Base-by-base conservation (phyloP, 176 grass and related monocot genomes). In the Lolium perenne region DNA sequence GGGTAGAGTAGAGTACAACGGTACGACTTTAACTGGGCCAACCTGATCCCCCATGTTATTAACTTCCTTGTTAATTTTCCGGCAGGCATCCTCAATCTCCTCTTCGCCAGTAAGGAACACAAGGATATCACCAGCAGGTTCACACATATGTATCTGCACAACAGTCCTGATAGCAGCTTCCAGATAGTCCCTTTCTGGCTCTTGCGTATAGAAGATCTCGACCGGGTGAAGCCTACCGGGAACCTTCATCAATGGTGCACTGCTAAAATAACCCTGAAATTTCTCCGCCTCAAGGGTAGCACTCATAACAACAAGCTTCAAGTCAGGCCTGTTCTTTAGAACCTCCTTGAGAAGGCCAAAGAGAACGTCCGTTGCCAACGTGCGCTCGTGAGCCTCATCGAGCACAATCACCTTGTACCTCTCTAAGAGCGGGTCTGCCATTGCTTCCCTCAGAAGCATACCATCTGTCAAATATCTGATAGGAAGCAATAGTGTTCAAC, bases 381-480 rank as follows among this genome's bases (percentile, higher is more conserved):
- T 99, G 43, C 94, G 83, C 87, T 99, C 97, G 72, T 99, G 97
- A 71, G 97, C 92, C 83, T 99, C 97, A 88, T 99, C 94, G 79
- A 99, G 90, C 87, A 99, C 91, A 82, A 99, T 92, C 77, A 99
- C 92, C 85, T 94, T 96, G 84, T 99, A 96, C 76, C 91, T 92
- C 88, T 94, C 92, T 85, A 99, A 88, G 86, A 99, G 92, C 84
- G 97, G 97, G 77, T 99, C 97, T 50, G 94, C 90, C 97, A 99
- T 96, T 86, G 97, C 97, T 92, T 96, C 97, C 90, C 97, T 94
- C 86, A 99, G 87, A 86, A 99, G 94, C 92, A 99, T 96, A 94
- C 97, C 97, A 93, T 99, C 97, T 92, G 97, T 99, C 92, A 96
- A 96, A 87, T 99, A 99, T 89, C 97, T 99, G 94, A 97, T 92